Base-by-base conservation (phyloP, 768 basidiomycete species). In the Crucibulum laeve region DNA sequence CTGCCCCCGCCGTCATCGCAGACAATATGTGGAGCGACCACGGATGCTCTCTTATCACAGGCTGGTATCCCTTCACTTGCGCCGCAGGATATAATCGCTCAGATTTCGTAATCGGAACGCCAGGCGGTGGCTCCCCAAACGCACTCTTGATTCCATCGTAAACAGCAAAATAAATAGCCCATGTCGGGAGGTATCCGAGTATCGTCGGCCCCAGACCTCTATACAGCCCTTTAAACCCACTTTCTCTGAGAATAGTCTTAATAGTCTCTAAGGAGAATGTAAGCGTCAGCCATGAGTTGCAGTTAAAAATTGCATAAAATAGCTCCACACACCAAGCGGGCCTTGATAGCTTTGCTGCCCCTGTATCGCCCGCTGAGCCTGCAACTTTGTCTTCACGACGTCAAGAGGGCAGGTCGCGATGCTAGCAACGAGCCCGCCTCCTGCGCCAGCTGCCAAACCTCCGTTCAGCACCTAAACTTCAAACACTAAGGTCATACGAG, bases 151-250 rank as follows among this genome's bases (percentile, higher is more conserved):
- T 88, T 46, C 87, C 82, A 67, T 99, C 96, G 67, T 98, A 98
- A 19, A 98, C 91, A 17, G 92, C 83, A 63, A 98, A 98, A 63
- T 97, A 98, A 54, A 98, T 98, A 19, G 93, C 96, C 96, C 94
- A 98, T 2, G 95, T 98, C 17, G 96, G 96, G 30, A 98, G 79
- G 67, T 99, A 98, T 11, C 96, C 96, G 5, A 94, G 76, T 44
- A 99, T 78, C 15, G 96, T 99, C 11, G 96, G 96, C 15, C 95
- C 94, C 15, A 99, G 76, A n/a, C 96, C 96, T 32, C 96, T 82
- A 66, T 99, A 99, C 48, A 97, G 71, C 11, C 96, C 96, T 43
- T 86, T 80, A 40, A 96, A 51, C 11, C 96, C 96, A 46, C 88
- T 87, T 47, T 79, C 79, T 76, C 48, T 48, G 17, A 67, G 55